Conservation (phyloP, 768 basidiomycete species). For the Sistotremastrum niveocremeum region DNA sequence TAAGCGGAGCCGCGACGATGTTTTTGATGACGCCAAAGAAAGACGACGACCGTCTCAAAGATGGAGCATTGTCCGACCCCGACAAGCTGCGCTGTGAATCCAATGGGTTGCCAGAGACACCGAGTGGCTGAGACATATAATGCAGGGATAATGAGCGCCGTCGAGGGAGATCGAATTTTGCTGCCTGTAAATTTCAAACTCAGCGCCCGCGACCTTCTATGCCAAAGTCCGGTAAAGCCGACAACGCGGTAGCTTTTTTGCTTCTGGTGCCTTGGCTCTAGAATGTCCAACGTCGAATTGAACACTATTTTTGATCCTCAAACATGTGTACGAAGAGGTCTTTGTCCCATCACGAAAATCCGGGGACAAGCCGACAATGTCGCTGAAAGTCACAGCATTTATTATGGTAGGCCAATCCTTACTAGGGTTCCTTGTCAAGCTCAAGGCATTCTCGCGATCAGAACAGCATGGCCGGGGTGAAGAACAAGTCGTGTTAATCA, state of each 20-base stretch:
- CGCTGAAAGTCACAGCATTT: slow-evolving; percentile 58
- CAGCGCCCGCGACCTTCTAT: too few species aligned
- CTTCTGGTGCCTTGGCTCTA: too few species aligned
- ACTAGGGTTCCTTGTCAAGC: neutral
- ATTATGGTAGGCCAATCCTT: slow-evolving; percentile 26
- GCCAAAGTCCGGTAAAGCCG: too few species aligned
- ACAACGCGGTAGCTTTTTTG: too few species aligned
- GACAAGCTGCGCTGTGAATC: too few species aligned
- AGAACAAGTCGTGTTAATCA: slow-evolving; percentile 59
- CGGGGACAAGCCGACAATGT: slow-evolving; percentile 30
- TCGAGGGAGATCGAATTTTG: too few species aligned
- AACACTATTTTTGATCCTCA: slow-evolving; percentile 41
- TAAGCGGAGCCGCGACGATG: slow-evolving; percentile 19
- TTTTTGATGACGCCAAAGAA: slow-evolving; percentile 22
- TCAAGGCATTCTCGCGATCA: neutral
- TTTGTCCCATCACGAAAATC: slow-evolving; percentile 57
- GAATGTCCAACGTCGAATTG: slow-evolving; percentile 8
- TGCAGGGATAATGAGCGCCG: too few species aligned
- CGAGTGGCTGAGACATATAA: too few species aligned
- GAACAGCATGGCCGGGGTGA: slow-evolving; percentile 61
- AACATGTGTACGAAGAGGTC: slow-evolving; percentile 54
- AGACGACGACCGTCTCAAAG: slow-evolving; percentile 12
- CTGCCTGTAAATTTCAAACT: too few species aligned
- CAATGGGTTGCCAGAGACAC: too few species aligned
- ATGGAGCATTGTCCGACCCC: too few species aligned